Evolutionary conservation across 495 filamentous ascomycete genomes (phyloP).

Genomic region (Lineolata rhizophorae): DNA sequence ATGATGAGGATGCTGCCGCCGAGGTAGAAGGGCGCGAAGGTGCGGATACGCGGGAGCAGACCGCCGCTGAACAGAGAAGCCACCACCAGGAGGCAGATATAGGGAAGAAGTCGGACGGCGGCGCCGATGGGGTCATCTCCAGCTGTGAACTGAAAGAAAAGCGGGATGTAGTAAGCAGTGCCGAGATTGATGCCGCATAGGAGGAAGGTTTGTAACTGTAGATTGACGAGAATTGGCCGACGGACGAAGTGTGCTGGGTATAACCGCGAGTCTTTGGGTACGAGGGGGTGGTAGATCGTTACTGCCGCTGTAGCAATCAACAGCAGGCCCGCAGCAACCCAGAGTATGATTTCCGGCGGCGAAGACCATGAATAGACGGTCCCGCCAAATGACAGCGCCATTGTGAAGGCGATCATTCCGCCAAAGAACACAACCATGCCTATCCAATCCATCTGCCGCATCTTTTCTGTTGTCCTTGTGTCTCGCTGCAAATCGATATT

Average conservation of each 20-base stretch:
- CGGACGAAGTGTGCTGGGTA: conserved; percentile 6
- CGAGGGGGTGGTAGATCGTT: no score
- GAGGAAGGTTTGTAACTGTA: conserved; percentile 4
- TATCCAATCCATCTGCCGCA: conserved; percentile 1
- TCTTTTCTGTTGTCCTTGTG: not conserved
- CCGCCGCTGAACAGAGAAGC: conserved; percentile 8
- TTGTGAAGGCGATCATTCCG: no score
- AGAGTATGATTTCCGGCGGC: no score
- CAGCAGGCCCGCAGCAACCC: no score
- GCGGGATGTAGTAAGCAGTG: conserved; percentile 14
- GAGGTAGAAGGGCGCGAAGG: conserved; percentile 11
- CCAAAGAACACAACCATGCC: conserved; percentile 3
- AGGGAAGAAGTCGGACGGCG: conserved; percentile 12
- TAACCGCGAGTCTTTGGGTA: conserved; percentile 2
- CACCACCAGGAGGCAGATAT: conserved; percentile 10
- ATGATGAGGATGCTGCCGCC: conserved; percentile 5
- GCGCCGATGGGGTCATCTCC: conserved; percentile 7
- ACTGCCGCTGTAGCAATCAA: no score
- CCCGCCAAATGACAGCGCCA: no score
- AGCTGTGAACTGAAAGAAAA: conserved; percentile 10
- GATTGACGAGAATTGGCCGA: conserved; percentile 2
- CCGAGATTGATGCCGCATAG: conserved; percentile 4
- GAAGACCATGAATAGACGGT: no score
- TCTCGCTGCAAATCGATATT: not conserved
- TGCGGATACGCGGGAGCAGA: conserved; percentile 7